Evolutionary conservation across 129 eudicot species (phyloP).

Genomic region (carrot (Daucus carota)): DH1_v3.0 NC_030381.2:37699501-37700000

Average conservation of each 20-base stretch:
- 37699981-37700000: no score
- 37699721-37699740: no score
- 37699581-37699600: neutral
- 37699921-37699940: no score
- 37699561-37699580: constrained; percentile 1
- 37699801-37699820: no score
- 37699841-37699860: no score
- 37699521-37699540: no score
- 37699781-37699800: neutral
- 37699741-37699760: neutral
- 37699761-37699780: neutral
- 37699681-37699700: neutral
- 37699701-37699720: neutral
- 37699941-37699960: no score
- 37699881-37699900: no score
- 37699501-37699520: no score
- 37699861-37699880: no score
- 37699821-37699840: neutral
- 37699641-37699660: neutral
- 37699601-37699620: neutral
- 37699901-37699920: no score
- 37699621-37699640: constrained; percentile 1
- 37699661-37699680: neutral
- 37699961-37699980: no score
- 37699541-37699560: neutral